Conservation (phyloP, 768 basidiomycete genomes). For the Mycena haematopus region DNA sequence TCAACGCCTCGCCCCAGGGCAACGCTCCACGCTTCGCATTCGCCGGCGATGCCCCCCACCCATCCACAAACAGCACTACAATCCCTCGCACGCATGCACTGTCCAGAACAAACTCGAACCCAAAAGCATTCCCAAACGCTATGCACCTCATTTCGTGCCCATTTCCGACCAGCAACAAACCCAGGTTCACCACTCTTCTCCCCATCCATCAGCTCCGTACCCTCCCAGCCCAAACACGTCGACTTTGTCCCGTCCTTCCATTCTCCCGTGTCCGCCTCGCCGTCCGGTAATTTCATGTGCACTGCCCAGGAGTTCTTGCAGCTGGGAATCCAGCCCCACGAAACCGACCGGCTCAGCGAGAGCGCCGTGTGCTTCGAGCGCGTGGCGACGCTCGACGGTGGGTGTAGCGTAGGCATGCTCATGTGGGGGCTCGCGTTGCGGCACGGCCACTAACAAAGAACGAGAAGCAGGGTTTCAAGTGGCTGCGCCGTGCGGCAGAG, state of each 20-base stretch:
- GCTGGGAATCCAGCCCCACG: constrained; percentile 79
- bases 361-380: constrained; percentile 79
- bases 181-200: constrained; percentile 43
- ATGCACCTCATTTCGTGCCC: background rate
- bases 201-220: constrained; percentile 27
- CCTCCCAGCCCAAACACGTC: constrained; percentile 10
- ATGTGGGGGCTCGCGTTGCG: constrained; percentile 89
- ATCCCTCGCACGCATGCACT: too few species aligned
- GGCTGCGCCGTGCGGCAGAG: constrained; percentile 85
- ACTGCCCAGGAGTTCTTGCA: constrained; percentile 75
- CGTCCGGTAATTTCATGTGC: background rate
- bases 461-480: constrained; percentile 80
- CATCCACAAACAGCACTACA: too few species aligned
- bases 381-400: constrained; percentile 75
- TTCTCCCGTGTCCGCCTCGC: constrained; percentile 20
- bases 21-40: constrained; percentile 34
- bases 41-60: constrained; percentile 24
- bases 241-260: constrained; percentile 16
- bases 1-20: constrained; percentile 40
- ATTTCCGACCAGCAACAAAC: constrained; percentile 23
- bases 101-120: too few species aligned
- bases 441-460: constrained; percentile 85
- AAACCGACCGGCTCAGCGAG: constrained; percentile 71
- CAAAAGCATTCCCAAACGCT: too few species aligned
- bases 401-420: constrained; percentile 88